Conservation (phyloP, 805 yeast species). For the Torulaspora microellipsoides region DNA sequence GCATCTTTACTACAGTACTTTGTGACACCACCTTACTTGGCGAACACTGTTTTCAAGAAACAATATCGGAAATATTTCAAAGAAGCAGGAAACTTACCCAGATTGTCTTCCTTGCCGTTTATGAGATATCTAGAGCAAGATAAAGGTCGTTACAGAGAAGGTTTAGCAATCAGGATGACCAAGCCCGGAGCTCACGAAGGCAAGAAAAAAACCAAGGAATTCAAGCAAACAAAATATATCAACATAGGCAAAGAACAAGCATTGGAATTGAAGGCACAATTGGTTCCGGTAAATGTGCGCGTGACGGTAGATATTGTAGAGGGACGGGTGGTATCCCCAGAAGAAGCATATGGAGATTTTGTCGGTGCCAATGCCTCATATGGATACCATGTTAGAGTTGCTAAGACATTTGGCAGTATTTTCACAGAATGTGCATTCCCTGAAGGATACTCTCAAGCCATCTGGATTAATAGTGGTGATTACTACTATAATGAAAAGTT, state of each 20-base stretch:
- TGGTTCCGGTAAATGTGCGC: constrained; percentile 71
- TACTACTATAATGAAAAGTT: constrained; percentile 41
- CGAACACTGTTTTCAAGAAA: constrained; percentile 56
- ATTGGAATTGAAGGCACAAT: constrained; percentile 52
- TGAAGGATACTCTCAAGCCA: constrained; percentile 64
- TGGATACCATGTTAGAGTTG: constrained; percentile 73
- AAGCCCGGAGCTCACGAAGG: constrained; percentile 29
- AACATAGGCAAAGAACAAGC: constrained; percentile 65
- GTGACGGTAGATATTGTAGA: constrained; percentile 72
- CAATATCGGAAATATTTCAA: constrained; percentile 45
- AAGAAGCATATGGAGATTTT: constrained; percentile 59
- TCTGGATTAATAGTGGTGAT: constrained; percentile 65
- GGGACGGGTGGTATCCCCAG: constrained; percentile 62
- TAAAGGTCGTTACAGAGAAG: constrained; percentile 54
- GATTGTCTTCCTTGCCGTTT: constrained; percentile 69
- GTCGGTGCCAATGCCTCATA: constrained; percentile 56
- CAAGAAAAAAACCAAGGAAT: constrained; percentile 43
- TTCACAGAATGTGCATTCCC: constrained; percentile 66
- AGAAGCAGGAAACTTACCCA: constrained; percentile 67
- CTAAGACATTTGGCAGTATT: constrained; percentile 52
- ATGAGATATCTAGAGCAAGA: constrained; percentile 44
- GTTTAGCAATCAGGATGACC: constrained; percentile 43
- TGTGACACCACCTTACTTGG: constrained; percentile 79
- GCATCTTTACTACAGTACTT: constrained; percentile 73
- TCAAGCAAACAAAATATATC: constrained; percentile 63